Evolutionary conservation across 352 stramenopile genomes (phyloP).

Genomic region (Phytophthora idaei): DNA sequence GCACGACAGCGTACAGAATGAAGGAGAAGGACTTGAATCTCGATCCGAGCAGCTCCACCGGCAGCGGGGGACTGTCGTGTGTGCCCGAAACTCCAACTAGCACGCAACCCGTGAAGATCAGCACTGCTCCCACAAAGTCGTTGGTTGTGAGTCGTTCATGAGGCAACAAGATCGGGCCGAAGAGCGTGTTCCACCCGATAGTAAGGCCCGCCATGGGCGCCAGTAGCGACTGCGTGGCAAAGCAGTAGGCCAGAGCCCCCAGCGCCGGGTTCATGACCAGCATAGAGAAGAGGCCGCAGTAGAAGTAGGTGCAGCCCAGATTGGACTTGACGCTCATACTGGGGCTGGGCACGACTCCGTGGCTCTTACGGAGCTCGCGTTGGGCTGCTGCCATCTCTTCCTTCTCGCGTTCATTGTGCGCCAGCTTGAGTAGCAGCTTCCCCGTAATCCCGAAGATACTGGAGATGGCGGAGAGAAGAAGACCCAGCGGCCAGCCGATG

Average conservation of each 20-base stretch:
- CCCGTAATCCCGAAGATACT: constrained; percentile 83
- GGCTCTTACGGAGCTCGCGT: constrained; percentile 30
- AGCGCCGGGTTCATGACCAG: constrained; percentile 77
- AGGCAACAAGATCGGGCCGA: constrained; percentile 71
- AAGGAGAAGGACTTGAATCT: constrained; percentile 72
- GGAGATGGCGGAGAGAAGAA: constrained; percentile 75
- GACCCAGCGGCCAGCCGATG: constrained; percentile 77
- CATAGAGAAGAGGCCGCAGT: constrained; percentile 71
- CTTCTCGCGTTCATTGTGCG: constrained; percentile 71
- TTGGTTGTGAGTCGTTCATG: constrained; percentile 74
- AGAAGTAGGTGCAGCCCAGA: constrained; percentile 74
- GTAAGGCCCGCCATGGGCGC: constrained; percentile 84
- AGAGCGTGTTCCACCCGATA: constrained; percentile 84
- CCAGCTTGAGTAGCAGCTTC: constrained; percentile 84
- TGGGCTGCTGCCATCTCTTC: constrained; percentile 50
- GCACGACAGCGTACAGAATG: constrained; percentile 55
- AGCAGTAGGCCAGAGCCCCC: constrained; percentile 71
- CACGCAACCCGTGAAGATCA: constrained; percentile 83
- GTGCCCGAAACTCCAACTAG: constrained; percentile 75
- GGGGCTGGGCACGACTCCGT: constrained; percentile 18
- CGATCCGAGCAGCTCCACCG: constrained; percentile 55
- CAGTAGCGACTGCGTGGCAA: constrained; percentile 79
- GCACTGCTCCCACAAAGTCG: constrained; percentile 73
- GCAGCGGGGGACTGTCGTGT: constrained; percentile 63
- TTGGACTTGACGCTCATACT: constrained; percentile 27